Percentiles rank a stretch among this genome's conserved stretches.
Evolutionary conservation across 768 basidiomycete species (phyloP).

Genomic region (Auricularia auricula-judae): DNA sequence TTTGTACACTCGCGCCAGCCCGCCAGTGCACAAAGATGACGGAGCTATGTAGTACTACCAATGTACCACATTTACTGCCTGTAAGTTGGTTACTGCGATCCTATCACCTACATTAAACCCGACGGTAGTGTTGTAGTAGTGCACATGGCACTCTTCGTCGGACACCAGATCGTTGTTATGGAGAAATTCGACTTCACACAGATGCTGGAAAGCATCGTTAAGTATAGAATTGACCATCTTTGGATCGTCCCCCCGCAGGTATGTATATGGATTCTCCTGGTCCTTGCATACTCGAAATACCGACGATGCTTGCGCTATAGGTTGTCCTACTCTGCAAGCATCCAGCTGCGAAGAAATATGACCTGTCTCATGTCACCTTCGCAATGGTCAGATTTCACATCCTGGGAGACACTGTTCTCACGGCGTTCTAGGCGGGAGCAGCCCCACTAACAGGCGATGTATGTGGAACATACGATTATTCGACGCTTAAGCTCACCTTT

Average conservation of each 20-base stretch:
- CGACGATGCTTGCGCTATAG: conserved; percentile 47
- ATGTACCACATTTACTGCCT: conserved; percentile 17
- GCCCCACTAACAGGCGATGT: conserved; percentile 1
- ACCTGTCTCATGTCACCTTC: conserved; percentile 34
- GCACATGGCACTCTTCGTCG: conserved; percentile 13
- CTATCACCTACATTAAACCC: too few species aligned
- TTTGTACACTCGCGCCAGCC: background rate
- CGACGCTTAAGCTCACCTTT: too few species aligned
- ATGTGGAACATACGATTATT: background rate
- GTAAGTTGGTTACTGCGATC: conserved; percentile 7
- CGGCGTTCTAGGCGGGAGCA: background rate
- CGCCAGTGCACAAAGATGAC: too few species aligned
- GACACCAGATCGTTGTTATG: conserved; percentile 35
- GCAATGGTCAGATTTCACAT: conserved; percentile 24
- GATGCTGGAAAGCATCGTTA: conserved; percentile 51
- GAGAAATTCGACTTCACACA: conserved; percentile 51
- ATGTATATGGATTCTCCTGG: background rate
- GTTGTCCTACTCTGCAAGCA: conserved; percentile 54
- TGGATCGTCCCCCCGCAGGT: conserved; percentile 25
- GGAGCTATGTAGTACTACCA: conserved; percentile 5
- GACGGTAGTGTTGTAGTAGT: conserved; percentile 4
- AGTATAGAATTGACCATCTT: conserved; percentile 46
- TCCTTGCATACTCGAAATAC: background rate
- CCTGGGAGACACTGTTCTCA: background rate
- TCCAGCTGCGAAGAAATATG: conserved; percentile 38